These are phyloP conservation scores for Polygonum maritimum DNA, from an alignment of 148 eudicot species.

Conservation along the genomic window DNA sequence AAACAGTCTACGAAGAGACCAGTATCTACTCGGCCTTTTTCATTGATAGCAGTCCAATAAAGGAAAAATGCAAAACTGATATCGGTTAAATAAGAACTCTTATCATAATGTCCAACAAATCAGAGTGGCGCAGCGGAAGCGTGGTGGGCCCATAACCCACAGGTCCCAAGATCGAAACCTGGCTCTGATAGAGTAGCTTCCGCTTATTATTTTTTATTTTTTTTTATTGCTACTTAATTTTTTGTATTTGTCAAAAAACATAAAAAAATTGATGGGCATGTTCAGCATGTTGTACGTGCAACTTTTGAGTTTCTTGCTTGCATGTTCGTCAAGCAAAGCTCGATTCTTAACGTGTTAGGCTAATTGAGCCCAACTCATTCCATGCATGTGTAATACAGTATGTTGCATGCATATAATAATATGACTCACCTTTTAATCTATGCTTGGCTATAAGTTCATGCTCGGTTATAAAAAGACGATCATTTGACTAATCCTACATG, in stretches of 20 bases:
- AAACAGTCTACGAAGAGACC: not conserved
- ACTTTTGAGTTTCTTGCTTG: not conserved
- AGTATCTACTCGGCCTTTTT: not conserved
- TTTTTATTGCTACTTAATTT: too few relatives aligned
- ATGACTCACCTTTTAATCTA: too few relatives aligned
- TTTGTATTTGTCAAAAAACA: too few relatives aligned
- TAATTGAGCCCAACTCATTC: not conserved
- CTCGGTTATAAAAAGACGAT: too few relatives aligned
- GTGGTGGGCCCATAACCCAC: constrained; percentile 4
- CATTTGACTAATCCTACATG: too few relatives aligned
- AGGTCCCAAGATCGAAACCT: constrained; percentile 3
- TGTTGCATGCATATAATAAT: too few relatives aligned
- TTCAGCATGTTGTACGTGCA: too few relatives aligned
- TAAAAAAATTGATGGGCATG: too few relatives aligned
- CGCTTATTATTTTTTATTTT: not conserved
- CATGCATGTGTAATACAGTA: too few relatives aligned
- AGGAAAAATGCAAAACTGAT: too few relatives aligned
- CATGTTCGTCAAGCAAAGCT: not conserved
- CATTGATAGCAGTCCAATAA: not conserved
- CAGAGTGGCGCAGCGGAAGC: constrained; percentile 4
- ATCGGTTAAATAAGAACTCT: too few relatives aligned
- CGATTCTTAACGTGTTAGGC: not conserved
- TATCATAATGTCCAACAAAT: not conserved
- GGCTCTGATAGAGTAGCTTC: constrained; percentile 3
- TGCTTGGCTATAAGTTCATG: too few relatives aligned